These are phyloP conservation scores for Pilaira anomala DNA, from an alignment of 192 early-diverging fungal species.

Conservation along the genomic window DNA sequence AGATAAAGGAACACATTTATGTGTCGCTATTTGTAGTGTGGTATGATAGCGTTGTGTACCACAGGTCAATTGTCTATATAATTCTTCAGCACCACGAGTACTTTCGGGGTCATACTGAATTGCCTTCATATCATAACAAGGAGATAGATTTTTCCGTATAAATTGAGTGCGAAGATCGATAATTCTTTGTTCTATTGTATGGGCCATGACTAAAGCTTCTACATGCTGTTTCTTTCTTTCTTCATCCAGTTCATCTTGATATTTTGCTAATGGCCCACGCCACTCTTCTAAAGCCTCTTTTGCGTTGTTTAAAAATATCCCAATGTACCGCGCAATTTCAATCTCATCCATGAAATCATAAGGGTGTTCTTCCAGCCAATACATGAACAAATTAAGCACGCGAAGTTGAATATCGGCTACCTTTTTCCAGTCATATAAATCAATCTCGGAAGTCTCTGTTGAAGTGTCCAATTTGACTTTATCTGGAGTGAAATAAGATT, in stretches of 20 bases:
- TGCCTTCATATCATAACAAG: slow-evolving; percentile 26
- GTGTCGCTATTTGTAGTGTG: slow-evolving; percentile 5
- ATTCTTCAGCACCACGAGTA: slow-evolving; percentile 12
- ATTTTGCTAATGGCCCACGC: background rate
- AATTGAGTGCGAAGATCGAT: background rate
- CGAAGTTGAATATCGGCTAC: slow-evolving; percentile 37
- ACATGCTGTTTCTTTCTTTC: too few species aligned
- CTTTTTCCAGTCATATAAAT: slow-evolving; percentile 32
- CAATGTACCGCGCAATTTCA: slow-evolving; percentile 17
- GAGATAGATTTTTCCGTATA: slow-evolving; percentile 13
- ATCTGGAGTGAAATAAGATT: slow-evolving; percentile 4
- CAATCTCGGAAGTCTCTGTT: background rate
- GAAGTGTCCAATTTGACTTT: background rate
- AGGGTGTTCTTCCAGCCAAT: slow-evolving; percentile 60
- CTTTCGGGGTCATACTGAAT: slow-evolving; percentile 18
- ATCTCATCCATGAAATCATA: slow-evolving; percentile 64
- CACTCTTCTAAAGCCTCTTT: slow-evolving; percentile 16
- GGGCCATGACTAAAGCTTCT: slow-evolving; percentile 1
- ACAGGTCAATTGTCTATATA: slow-evolving; percentile 22
- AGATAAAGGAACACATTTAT: slow-evolving; percentile 21
- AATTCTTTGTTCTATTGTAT: slow-evolving; percentile 12
- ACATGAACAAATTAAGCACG: slow-evolving; percentile 54
- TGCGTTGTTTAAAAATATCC: slow-evolving; percentile 7
- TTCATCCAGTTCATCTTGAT: background rate
- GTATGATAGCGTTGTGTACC: slow-evolving; percentile 12